phyloP scores from a whole-genome alignment of 2,329 filamentous ascomycete species.

The Aspergillus novoparasiticus region DNA sequence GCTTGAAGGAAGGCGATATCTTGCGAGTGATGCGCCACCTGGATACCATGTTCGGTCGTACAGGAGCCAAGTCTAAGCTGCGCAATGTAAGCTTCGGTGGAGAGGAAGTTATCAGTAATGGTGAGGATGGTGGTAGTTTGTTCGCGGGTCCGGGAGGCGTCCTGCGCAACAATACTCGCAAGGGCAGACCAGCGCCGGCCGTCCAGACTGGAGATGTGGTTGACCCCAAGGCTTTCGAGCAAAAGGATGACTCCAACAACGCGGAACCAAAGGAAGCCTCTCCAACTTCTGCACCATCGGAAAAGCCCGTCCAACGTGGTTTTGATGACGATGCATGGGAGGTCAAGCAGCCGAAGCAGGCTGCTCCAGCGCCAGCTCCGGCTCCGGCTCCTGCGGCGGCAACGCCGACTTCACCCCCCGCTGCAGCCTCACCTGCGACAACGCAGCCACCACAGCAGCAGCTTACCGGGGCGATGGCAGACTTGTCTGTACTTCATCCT shows the following conservation, averaged over 20 bases:
- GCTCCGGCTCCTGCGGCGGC: conserved; percentile 44
- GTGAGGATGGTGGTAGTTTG: conserved; percentile 70
- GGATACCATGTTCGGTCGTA: conserved; percentile 76
- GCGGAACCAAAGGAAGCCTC: conserved; percentile 50
- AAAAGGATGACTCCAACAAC: conserved; percentile 55
- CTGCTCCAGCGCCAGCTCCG: conserved; percentile 46
- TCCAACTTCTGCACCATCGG: conserved; percentile 50
- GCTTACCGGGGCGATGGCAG: conserved; percentile 70
- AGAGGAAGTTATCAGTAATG: conserved; percentile 56
- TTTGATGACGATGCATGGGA: conserved; percentile 99
- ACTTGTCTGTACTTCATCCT: conserved; percentile 65
- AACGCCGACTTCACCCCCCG: conserved; percentile 23
- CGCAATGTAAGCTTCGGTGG: conserved; percentile 57
- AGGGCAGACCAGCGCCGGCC: conserved; percentile 84
- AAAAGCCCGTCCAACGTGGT: conserved; percentile 58
- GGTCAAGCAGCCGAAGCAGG: conserved; percentile 76
- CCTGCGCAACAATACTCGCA: conserved; percentile 90
- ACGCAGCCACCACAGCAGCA: conserved; percentile 30
- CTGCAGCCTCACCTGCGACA: conserved; percentile 38
- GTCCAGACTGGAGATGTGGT: conserved; percentile 83
- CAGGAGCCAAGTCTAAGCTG: conserved; percentile 56
- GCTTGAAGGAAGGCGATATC: conserved; percentile 95
- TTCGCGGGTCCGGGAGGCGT: conserved; percentile 93
- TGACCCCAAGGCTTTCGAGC: conserved; percentile 81
- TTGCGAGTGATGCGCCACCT: conserved; percentile 90